Evolutionary conservation across 169 alveolate genomes (phyloP).

Genomic region (Babesia gibsoni): DNA sequence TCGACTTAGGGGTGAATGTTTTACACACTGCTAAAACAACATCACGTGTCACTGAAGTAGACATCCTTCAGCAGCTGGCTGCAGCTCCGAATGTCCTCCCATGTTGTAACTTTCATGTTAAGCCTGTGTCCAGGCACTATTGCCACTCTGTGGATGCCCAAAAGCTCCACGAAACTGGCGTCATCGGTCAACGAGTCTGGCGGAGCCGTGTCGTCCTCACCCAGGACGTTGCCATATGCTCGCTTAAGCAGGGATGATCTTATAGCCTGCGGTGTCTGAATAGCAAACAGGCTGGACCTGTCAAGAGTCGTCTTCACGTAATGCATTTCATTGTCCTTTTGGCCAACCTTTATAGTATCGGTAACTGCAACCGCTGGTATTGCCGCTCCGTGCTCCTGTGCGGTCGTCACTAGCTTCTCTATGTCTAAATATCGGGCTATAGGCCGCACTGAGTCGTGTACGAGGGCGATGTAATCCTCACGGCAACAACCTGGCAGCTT

Average conservation of each 20-base stretch:
- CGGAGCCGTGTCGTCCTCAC: background rate
- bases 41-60: no score
- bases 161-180: slow-evolving; percentile 47
- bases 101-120: slow-evolving; percentile 45
- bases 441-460: slow-evolving; percentile 62
- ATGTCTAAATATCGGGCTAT: slow-evolving; percentile 21
- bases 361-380: slow-evolving; percentile 32
- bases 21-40: no score
- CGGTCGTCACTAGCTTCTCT: slow-evolving; percentile 5
- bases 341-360: slow-evolving; percentile 51
- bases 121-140: slow-evolving; percentile 39
- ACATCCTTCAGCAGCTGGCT: background rate
- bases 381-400: slow-evolving; percentile 19
- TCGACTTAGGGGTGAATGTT: no score
- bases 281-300: slow-evolving; percentile 24
- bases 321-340: background rate
- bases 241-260: slow-evolving; percentile 19
- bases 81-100: slow-evolving; percentile 21
- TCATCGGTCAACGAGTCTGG: slow-evolving; percentile 35
- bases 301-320: slow-evolving; percentile 15
- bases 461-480: slow-evolving; percentile 36
- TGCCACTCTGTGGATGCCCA: background rate
- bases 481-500: slow-evolving; percentile 9
- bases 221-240: slow-evolving; percentile 29
- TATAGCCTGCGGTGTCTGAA: slow-evolving; percentile 67